Evolutionary conservation across 1,284 basidiomycete species (phyloP), one percentile per base, ranked within the genome.

Genomic region (Anthracocystis setariae): DNA sequence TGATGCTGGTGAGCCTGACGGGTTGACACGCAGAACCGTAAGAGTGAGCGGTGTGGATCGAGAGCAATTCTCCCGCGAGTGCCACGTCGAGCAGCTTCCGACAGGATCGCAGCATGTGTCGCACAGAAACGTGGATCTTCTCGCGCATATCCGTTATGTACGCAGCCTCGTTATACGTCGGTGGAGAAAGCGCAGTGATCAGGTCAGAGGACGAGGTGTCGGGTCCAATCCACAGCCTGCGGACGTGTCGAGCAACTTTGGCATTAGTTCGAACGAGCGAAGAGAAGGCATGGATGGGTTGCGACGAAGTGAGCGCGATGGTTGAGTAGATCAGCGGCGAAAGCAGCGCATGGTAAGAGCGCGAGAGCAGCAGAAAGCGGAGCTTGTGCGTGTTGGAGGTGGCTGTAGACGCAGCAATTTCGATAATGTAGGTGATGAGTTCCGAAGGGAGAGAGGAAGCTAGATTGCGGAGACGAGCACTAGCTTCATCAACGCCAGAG

Each of bases 1-100:
- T 82, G 58, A 82, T 60, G 60, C 74, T 76, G 15, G 75, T 74
- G 27, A 82, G 38, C 13, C 63, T 45, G 8, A 69, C 42, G 8
- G 81, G 81, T 59, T 81, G 78, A 50, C 78, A 82, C 3, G 77
- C 75, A 10, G 79, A 76, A 17, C 81, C 81, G 52, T 80, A 82
- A 13, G 66, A 70, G 20, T 62, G 51, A 0, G 79, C 78, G 3
- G 74, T 61, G 13, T 78, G 67, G n/a, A 63, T 27, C 7, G 71
- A 70, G 8, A 80, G 46, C 29, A 82, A 61, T 40, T 75, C 74
- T 5, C 80, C 80, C 5, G 74, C 74, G 3, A 82, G 64, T 7
- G 80, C 79, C 0, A 82, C 71, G 29, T 81, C 75, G 10, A 66
- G 49, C 3, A 81, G 57, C 20, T 74, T 70, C 3, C 80, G 63